phyloP scores from a whole-genome alignment of 2,329 filamentous ascomycete species.

The Neonectria faginata region DNA sequence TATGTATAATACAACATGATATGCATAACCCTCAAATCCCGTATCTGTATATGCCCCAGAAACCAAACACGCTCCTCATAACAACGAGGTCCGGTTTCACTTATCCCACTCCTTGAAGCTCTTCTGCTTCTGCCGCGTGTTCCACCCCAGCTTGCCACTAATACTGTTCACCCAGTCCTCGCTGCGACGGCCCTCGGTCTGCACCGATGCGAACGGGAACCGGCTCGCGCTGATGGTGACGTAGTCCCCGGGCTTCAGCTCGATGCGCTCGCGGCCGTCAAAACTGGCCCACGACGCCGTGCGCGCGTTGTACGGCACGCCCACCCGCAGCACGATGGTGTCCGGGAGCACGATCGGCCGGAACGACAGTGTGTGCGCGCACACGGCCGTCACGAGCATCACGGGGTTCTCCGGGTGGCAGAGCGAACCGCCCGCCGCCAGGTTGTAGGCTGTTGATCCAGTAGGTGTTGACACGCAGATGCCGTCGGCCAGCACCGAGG shows the following conservation, averaged over 20 bases:
- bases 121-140: slow-evolving; percentile 82
- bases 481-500: slow-evolving; percentile 91
- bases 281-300: slow-evolving; percentile 98
- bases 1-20: background rate
- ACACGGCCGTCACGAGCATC: slow-evolving; percentile 93
- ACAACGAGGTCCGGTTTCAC: slow-evolving; percentile 23
- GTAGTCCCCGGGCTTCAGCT: slow-evolving; percentile 82
- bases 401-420: slow-evolving; percentile 97
- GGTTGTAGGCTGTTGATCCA: slow-evolving; percentile 94
- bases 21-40: background rate
- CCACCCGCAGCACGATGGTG: slow-evolving; percentile 91
- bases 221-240: slow-evolving; percentile 85
- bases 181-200: slow-evolving; percentile 74
- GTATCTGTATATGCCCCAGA: background rate
- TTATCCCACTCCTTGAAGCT: slow-evolving; percentile 62
- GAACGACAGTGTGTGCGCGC: slow-evolving; percentile 94
- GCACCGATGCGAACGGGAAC: slow-evolving; percentile 83
- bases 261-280: slow-evolving; percentile 89
- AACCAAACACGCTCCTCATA: too few species aligned
- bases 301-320: slow-evolving; percentile 93
- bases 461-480: slow-evolving; percentile 95
- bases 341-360: slow-evolving; percentile 96
- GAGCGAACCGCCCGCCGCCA: slow-evolving; percentile 93
- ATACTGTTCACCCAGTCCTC: slow-evolving; percentile 89
- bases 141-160: slow-evolving; percentile 83